Conservation (phyloP, 179 eudicot genomes). For the Beta corolliflora region DNA sequence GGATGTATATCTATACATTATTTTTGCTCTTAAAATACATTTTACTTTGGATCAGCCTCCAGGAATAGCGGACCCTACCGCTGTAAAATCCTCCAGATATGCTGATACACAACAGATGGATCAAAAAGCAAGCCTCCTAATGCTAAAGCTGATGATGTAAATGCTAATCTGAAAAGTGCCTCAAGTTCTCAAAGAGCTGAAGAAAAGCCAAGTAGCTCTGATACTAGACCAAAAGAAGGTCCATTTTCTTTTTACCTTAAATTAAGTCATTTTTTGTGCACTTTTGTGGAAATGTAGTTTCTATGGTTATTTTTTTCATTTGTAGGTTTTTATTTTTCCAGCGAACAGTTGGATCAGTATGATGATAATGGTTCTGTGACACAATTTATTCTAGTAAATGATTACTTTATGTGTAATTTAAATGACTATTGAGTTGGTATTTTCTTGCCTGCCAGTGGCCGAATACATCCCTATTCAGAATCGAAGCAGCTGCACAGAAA, state of each 20-base stretch:
- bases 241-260: conserved; percentile 2
- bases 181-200: conserved; percentile 42
- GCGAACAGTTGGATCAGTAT: neutral
- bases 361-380: neutral
- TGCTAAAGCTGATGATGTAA: conserved; percentile 31
- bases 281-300: neutral
- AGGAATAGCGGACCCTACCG: conserved; percentile 30
- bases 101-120: conserved; percentile 31
- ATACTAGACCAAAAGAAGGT: conserved; percentile 87
- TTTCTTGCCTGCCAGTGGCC: conserved; percentile 47
- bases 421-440: conserved; percentile 6
- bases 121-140: conserved; percentile 33
- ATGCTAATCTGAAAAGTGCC: conserved; percentile 33
- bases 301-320: neutral
- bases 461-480: conserved; percentile 76
- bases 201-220: conserved; percentile 54
- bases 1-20: neutral
- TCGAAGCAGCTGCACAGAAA: conserved; percentile 89
- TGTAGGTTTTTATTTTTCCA: too few relatives aligned
- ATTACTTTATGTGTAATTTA: neutral
- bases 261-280: neutral
- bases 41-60: conserved; percentile 37
- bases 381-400: neutral
- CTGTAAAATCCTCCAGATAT: conserved; percentile 34
- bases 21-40: conserved; percentile 17